Conservation (phyloP, 2,329 filamentous ascomycete genomes). For the Ophidiomyces ophidiicola region DNA sequence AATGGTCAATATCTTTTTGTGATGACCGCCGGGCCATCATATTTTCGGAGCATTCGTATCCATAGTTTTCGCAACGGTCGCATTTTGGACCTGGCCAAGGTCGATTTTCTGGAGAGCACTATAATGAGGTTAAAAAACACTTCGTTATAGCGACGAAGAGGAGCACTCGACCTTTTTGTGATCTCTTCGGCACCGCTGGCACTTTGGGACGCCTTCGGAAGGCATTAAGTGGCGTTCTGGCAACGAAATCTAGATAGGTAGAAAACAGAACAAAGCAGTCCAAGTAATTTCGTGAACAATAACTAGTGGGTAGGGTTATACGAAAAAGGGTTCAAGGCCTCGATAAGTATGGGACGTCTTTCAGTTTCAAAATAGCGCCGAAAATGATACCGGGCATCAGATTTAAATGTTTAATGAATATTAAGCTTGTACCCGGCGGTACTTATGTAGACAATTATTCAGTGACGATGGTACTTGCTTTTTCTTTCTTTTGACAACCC, state of each 20-base stretch:
- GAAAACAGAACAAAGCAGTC: no score
- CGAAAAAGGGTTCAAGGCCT: neutral
- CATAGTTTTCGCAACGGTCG: slow-evolving; percentile 17
- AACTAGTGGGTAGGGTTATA: neutral
- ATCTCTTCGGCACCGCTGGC: slow-evolving; percentile 17
- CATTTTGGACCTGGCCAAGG: slow-evolving; percentile 17
- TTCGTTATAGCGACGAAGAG: neutral
- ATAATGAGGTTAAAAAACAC: slow-evolving; percentile 7
- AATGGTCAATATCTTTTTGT: slow-evolving; percentile 15
- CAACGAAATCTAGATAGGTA: neutral
- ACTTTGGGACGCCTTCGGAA: slow-evolving; percentile 18
- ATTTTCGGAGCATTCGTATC: slow-evolving; percentile 18
- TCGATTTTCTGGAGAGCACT: slow-evolving; percentile 17
- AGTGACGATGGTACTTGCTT: slow-evolving; percentile 11
- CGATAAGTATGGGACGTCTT: neutral
- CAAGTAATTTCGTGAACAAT: no score
- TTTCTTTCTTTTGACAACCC: slow-evolving; percentile 11
- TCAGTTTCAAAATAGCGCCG: neutral
- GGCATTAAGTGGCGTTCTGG: slow-evolving; percentile 13
- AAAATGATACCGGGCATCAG: neutral
- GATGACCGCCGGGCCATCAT: slow-evolving; percentile 16
- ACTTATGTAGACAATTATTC: slow-evolving; percentile 5
- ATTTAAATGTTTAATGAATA: neutral
- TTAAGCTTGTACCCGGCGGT: slow-evolving; percentile 3
- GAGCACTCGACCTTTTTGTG: slow-evolving; percentile 16